phyloP scores from a whole-genome alignment of 2,329 filamentous ascomycete species.

The Verticillium klebahnii region DNA sequence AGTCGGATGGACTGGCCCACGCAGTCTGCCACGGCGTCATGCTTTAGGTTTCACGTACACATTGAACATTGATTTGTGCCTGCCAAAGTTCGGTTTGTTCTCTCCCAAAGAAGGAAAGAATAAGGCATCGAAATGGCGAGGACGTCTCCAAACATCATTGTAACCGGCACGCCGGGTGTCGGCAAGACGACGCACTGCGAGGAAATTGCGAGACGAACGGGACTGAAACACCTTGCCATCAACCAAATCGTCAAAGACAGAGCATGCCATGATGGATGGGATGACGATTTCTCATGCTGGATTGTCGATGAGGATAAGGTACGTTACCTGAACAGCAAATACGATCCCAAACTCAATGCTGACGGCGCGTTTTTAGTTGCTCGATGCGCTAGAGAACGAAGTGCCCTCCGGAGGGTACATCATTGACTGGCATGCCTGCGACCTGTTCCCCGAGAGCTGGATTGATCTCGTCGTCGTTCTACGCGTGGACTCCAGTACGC shows the following conservation, averaged over 20 bases:
- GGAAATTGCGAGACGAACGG: conserved; percentile 68
- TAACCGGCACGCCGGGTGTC: conserved; percentile 92
- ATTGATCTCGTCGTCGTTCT: conserved; percentile 93
- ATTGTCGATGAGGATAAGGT: conserved; percentile 97
- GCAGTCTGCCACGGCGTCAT: not conserved
- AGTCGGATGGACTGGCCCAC: not conserved
- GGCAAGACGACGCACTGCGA: conserved; percentile 95
- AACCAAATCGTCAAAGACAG: conserved; percentile 90
- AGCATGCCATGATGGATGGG: conserved; percentile 81
- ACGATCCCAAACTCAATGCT: not conserved
- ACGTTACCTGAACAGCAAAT: conserved; percentile 12
- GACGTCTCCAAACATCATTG: conserved; percentile 76
- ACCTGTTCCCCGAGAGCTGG: conserved; percentile 89
- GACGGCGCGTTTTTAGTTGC: conserved; percentile 46
- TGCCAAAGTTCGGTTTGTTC: not conserved
- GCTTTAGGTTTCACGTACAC: not conserved
- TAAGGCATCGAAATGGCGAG: conserved; percentile 25
- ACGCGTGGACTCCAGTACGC: conserved; percentile 69
- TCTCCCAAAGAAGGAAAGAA: not conserved
- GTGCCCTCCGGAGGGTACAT: conserved; percentile 75
- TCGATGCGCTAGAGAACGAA: conserved; percentile 85
- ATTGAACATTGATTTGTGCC: not conserved
- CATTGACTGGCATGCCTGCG: conserved; percentile 98
- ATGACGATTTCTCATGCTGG: conserved; percentile 80
- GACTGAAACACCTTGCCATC: conserved; percentile 77